Conservation (phyloP, 129 eudicot genomes). For the Chrysanthemum makinoi region DNA sequence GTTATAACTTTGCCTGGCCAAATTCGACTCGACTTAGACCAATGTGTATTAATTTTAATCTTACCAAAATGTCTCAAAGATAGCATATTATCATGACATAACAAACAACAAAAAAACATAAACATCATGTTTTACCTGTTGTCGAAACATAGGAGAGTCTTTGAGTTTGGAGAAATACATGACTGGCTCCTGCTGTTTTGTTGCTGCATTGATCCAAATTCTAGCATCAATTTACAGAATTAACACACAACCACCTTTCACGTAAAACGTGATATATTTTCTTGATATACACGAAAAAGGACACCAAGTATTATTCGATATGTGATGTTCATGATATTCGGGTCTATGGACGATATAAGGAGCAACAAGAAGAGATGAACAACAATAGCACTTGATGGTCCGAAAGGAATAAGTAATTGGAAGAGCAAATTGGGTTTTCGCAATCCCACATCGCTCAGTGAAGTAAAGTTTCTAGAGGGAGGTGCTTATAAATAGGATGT, state of each 20-base stretch:
- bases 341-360: background rate
- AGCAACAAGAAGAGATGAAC: background rate
- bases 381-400: background rate
- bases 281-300: too few relatives aligned
- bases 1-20: too few relatives aligned
- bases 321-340: too few relatives aligned
- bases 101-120: background rate
- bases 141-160: conserved; percentile 92
- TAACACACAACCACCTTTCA: background rate
- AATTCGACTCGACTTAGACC: too few relatives aligned
- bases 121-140: conserved; percentile 49
- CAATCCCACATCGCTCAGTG: too few relatives aligned
- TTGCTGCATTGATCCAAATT: conserved; percentile 44
- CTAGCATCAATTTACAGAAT: background rate
- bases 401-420: too few relatives aligned
- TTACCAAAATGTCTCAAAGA: too few relatives aligned
- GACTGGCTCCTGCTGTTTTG: conserved; percentile 16
- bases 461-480: too few relatives aligned
- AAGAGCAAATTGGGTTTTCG: too few relatives aligned
- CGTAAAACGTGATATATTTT: background rate
- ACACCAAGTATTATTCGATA: too few relatives aligned
- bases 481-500: too few relatives aligned
- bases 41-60: too few relatives aligned
- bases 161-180: conserved; percentile 74
- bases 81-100: background rate